phyloP scores from a whole-genome alignment of 192 early-diverging fungal species.

The Rhizophagus sp. region DNA sequence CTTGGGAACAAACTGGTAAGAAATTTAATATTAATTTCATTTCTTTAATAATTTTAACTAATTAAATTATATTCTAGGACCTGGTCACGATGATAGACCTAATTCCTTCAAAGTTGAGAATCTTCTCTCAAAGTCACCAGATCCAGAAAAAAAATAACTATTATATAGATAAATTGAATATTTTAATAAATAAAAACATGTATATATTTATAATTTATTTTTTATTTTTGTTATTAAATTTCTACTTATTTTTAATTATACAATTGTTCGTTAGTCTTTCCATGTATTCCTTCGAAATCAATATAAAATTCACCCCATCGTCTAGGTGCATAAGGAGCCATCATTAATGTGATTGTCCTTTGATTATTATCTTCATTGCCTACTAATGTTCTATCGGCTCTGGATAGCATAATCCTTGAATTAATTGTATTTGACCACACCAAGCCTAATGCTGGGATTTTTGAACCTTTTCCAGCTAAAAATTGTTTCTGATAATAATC shows the following conservation, averaged over 20 bases:
- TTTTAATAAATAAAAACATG: not conserved
- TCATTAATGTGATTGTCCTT: conserved; percentile 15
- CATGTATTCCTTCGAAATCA: conserved; percentile 16
- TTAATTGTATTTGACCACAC: conserved; percentile 77
- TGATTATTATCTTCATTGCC: not conserved
- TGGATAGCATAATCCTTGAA: conserved; percentile 55
- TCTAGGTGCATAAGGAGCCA: conserved; percentile 21
- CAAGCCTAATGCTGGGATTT: conserved; percentile 71
- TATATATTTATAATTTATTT: not conserved
- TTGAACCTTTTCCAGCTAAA: conserved; percentile 38
- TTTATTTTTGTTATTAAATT: not conserved
- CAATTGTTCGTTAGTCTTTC: not conserved
- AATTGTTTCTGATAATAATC: conserved; percentile 22
- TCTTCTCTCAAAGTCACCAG: conserved; percentile 20
- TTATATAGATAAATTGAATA: too few relatives aligned
- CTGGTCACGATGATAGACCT: conserved; percentile 47
- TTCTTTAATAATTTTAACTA: not conserved
- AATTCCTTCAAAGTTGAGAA: conserved; percentile 28
- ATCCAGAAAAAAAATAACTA: conserved; percentile 12
- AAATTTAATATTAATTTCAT: not conserved
- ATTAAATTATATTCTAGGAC: conserved; percentile 28
- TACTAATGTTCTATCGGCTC: conserved; percentile 12
- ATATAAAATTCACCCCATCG: conserved; percentile 22
- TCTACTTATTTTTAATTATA: not conserved
- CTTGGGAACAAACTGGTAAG: conserved; percentile 88